phyloP scores from a whole-genome alignment of 2,329 filamentous ascomycete species.

The Alternaria sp. region DNA sequence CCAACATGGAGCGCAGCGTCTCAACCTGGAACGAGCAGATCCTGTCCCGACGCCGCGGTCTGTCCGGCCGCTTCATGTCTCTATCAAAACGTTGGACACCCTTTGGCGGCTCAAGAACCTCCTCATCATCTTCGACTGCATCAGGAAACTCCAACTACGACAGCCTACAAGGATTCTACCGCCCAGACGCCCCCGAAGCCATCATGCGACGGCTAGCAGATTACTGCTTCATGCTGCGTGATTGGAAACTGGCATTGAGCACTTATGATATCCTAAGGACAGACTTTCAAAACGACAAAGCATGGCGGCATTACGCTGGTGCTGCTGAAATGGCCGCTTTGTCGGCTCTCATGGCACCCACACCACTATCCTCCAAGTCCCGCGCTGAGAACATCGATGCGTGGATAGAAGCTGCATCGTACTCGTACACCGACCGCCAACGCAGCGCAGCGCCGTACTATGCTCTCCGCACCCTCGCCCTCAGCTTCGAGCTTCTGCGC shows the following conservation, averaged over 20 bases:
- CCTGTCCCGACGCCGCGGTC: constrained; percentile 83
- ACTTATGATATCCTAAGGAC: constrained; percentile 89
- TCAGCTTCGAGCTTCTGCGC: constrained; percentile 82
- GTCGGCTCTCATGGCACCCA: constrained; percentile 78
- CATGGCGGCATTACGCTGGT: constrained; percentile 93
- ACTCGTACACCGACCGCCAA: constrained; percentile 79
- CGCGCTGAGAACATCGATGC: constrained; percentile 82
- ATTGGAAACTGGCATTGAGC: constrained; percentile 90
- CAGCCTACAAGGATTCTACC: constrained; percentile 76
- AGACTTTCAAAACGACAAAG: constrained; percentile 94
- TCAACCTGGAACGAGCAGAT: constrained; percentile 97
- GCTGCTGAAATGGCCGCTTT: constrained; percentile 94
- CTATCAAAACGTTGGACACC: constrained; percentile 88
- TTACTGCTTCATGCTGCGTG: constrained; percentile 94
- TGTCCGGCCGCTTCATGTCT: constrained; percentile 93
- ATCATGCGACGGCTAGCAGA: constrained; percentile 92
- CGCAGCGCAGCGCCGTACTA: constrained; percentile 81
- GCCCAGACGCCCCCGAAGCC: constrained; percentile 82
- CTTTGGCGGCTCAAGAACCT: constrained; percentile 72
- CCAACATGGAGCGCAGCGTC: constrained; percentile 92
- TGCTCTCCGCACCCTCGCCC: constrained; percentile 75
- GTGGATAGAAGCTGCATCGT: constrained; percentile 87
- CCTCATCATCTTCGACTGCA: constrained; percentile 60
- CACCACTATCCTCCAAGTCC: constrained; percentile 73
- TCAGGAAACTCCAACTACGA: constrained; percentile 75